Evolutionary conservation across 2,329 filamentous ascomycete genomes (phyloP).

Genomic region (Pezicula rhizophila): DNA sequence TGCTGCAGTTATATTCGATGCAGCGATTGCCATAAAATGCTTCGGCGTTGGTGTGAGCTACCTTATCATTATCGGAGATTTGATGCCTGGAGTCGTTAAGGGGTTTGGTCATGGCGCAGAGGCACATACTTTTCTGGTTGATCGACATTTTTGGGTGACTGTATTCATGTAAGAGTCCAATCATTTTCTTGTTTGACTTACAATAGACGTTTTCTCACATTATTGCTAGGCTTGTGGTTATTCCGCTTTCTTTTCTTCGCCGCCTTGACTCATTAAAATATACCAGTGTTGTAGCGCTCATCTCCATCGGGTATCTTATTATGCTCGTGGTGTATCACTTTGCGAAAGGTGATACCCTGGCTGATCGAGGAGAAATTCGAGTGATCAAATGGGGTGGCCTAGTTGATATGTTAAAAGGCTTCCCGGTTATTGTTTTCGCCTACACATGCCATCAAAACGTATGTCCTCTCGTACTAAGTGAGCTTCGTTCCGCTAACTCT

Average conservation of each 20-base stretch:
- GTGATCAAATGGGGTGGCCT: constrained; percentile 74
- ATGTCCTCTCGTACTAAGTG: constrained; percentile 25
- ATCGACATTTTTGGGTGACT: constrained; percentile 96
- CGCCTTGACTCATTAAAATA: constrained; percentile 95
- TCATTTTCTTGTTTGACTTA: neutral
- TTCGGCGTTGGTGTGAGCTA: constrained; percentile 97
- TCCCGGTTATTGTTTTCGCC: constrained; percentile 97
- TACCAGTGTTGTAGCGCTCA: constrained; percentile 82
- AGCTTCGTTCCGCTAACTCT: constrained; percentile 22
- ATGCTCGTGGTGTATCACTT: constrained; percentile 93
- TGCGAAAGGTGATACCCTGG: constrained; percentile 66
- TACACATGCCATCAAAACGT: constrained; percentile 99
- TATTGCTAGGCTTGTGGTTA: constrained; percentile 68
- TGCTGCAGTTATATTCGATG: constrained; percentile 89
- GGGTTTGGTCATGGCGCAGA: constrained; percentile 66
- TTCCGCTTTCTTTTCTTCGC: constrained; percentile 86
- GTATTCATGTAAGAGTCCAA: constrained; percentile 70
- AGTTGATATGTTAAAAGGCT: constrained; percentile 71
- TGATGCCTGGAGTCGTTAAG: constrained; percentile 90
- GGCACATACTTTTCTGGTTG: constrained; percentile 68
- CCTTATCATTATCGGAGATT: constrained; percentile 94
- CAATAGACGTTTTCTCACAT: constrained; percentile 9
- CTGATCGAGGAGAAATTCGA: constrained; percentile 68
- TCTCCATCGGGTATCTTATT: constrained; percentile 92
- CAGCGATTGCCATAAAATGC: constrained; percentile 94